A percentile compares a stretch with the other conserved stretches of the same genome.
These are phyloP conservation scores for Ruellia speciosa DNA, from an alignment of 305 asterid species.

Conservation along the genomic window DNA sequence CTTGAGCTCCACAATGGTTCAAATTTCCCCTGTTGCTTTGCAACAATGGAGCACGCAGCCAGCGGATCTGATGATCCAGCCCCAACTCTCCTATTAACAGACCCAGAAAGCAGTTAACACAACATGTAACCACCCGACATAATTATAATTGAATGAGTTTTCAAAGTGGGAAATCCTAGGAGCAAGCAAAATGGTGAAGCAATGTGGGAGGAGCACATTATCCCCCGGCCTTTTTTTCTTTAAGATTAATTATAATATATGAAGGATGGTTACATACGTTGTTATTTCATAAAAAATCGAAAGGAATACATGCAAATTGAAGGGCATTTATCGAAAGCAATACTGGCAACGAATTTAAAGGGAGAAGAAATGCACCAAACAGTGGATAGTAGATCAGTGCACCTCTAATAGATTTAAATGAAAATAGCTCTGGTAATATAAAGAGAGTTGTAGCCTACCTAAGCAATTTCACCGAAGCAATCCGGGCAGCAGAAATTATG, in stretches of 20 bases:
- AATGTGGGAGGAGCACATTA: no score
- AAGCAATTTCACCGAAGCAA: conserved; percentile 74
- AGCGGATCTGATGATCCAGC: conserved; percentile 71
- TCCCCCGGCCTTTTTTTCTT: no score
- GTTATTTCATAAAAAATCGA: background rate
- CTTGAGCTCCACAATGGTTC: conserved; percentile 24
- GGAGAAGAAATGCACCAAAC: no score
- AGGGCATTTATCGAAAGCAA: background rate
- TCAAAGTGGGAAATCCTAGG: no score
- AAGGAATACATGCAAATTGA: background rate
- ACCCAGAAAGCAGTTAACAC: background rate
- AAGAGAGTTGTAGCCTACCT: conserved; percentile 34
- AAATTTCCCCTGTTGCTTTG: conserved; percentile 37
- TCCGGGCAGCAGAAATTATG: conserved; percentile 64
- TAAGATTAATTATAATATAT: no score
- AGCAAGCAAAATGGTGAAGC: no score
- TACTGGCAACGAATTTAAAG: conserved; percentile 2
- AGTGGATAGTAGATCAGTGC: background rate
- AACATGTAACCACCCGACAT: background rate
- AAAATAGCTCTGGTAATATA: background rate
- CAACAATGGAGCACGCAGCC: conserved; percentile 56
- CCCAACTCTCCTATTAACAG: conserved; percentile 53
- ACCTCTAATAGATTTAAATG: background rate
- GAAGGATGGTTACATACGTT: no score
- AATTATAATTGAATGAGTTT: no score